Conservation (phyloP, 345 rosid genomes). For the Limnanthes douglasii region DNA sequence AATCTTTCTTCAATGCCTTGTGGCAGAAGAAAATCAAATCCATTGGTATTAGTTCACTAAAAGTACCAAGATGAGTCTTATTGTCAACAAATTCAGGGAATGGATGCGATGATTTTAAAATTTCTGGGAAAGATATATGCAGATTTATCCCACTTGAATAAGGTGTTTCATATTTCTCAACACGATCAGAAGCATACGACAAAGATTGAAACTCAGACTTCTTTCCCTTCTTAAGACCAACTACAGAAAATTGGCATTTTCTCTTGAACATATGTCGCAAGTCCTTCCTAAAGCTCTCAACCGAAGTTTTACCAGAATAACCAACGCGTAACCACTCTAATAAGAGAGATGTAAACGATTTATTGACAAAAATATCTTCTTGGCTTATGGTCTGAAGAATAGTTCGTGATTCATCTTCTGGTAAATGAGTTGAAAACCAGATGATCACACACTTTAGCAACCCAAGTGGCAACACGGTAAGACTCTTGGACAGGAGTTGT, state of each 20-base stretch:
- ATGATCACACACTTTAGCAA: conserved; percentile 47
- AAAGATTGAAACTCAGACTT: conserved; percentile 13
- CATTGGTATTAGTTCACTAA: conserved; percentile 31
- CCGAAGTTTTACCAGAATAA: conserved; percentile 39
- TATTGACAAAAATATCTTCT: conserved; percentile 15
- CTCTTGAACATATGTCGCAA: conserved; percentile 30
- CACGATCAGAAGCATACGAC: conserved; percentile 6
- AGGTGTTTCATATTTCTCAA: conserved; percentile 16
- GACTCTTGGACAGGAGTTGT: conserved; percentile 37
- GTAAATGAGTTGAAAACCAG: conserved; percentile 57
- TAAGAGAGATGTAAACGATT: conserved; percentile 37
- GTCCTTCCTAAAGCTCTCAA: conserved; percentile 32
- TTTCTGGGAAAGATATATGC: conserved; percentile 20
- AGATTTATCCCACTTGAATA: conserved; percentile 32
- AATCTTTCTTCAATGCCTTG: conserved; percentile 64
- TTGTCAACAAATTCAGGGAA: conserved; percentile 15
- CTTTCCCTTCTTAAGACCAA: conserved; percentile 14
- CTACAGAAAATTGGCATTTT: conserved; percentile 17
- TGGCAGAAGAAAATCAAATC: conserved; percentile 71
- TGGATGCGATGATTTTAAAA: conserved; percentile 10
- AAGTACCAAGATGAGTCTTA: conserved; percentile 16
- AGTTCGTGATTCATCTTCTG: conserved; percentile 32
- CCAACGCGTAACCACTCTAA: conserved; percentile 46
- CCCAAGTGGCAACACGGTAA: conserved; percentile 63
- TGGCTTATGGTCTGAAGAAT: conserved; percentile 29